phyloP scores from a whole-genome alignment of 2,329 filamentous ascomycete species.

The Tricladium varicosporioides region DNA sequence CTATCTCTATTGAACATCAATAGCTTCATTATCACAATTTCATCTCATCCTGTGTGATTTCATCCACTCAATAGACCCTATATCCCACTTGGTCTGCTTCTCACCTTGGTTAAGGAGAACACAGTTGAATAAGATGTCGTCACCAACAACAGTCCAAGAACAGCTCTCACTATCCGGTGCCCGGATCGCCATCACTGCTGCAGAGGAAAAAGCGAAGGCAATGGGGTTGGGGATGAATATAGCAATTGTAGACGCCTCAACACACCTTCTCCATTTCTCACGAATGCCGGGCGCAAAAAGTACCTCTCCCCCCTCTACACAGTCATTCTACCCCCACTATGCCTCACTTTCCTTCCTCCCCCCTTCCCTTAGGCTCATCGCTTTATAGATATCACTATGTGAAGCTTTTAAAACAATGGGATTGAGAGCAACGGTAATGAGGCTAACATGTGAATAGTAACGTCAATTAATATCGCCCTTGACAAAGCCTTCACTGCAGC shows the following conservation, averaged over 20 bases:
- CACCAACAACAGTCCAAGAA: conserved; percentile 22
- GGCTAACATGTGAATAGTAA: not conserved
- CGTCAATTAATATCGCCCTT: conserved; percentile 24
- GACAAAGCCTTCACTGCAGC: conserved; percentile 55
- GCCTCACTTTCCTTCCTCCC: no score
- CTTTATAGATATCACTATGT: not conserved
- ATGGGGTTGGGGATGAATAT: conserved; percentile 30
- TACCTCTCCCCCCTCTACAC: conserved; percentile 2
- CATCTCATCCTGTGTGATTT: no score
- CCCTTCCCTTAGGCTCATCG: not conserved
- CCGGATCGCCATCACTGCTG: conserved; percentile 26
- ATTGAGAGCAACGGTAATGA: no score
- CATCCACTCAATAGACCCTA: not conserved
- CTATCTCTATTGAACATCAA: not conserved
- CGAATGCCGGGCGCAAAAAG: conserved; percentile 29
- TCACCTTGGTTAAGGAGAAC: no score
- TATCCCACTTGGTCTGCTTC: no score
- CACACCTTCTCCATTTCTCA: conserved; percentile 27
- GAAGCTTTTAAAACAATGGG: no score
- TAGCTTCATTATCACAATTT: no score
- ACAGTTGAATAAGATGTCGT: conserved; percentile 11
- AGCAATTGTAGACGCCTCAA: conserved; percentile 30
- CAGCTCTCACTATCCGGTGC: conserved; percentile 28
- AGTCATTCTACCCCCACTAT: no score
- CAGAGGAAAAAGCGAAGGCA: conserved; percentile 24